Evolutionary conservation across 371 early-diverging fungal genomes (phyloP).

Genomic region (Batkoa obscura): DNA sequence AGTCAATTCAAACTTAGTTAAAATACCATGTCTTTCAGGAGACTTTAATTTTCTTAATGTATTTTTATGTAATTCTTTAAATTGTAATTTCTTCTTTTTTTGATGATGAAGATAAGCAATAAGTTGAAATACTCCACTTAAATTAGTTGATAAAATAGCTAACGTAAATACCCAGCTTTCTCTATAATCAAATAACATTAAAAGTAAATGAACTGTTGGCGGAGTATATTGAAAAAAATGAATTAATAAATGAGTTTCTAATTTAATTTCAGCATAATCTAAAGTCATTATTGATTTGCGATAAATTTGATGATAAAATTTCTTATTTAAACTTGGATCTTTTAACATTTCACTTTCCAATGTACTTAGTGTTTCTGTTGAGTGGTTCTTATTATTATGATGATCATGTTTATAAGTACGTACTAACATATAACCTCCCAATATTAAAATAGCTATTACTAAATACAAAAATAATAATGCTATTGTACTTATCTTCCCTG

Average conservation of each 20-base stretch:
- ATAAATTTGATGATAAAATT: neutral
- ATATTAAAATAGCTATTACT: neutral
- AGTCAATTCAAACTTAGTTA: too few relatives aligned
- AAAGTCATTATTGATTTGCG: neutral
- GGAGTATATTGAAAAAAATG: slow-evolving; percentile 6
- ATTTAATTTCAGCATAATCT: neutral
- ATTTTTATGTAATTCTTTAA: neutral
- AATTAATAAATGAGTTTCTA: neutral
- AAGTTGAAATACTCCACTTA: slow-evolving; percentile 2
- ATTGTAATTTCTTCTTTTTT: slow-evolving; percentile 1
- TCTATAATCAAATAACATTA: neutral
- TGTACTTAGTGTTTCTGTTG: neutral
- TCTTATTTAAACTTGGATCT: too few relatives aligned
- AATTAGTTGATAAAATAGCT: slow-evolving; percentile 3
- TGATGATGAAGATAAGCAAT: slow-evolving; percentile 2
- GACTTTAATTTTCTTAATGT: too few relatives aligned
- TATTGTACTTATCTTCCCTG: slow-evolving; percentile 1
- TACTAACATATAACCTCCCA: neutral
- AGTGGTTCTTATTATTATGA: neutral
- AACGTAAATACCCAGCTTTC: neutral
- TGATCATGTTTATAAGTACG: neutral
- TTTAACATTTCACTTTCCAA: too few relatives aligned
- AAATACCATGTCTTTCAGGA: too few relatives aligned
- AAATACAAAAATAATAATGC: neutral
- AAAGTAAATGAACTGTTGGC: neutral